Base-by-base conservation (phyloP, 2,329 filamentous ascomycete species). In the Phialemoniopsis sp. region DNA sequence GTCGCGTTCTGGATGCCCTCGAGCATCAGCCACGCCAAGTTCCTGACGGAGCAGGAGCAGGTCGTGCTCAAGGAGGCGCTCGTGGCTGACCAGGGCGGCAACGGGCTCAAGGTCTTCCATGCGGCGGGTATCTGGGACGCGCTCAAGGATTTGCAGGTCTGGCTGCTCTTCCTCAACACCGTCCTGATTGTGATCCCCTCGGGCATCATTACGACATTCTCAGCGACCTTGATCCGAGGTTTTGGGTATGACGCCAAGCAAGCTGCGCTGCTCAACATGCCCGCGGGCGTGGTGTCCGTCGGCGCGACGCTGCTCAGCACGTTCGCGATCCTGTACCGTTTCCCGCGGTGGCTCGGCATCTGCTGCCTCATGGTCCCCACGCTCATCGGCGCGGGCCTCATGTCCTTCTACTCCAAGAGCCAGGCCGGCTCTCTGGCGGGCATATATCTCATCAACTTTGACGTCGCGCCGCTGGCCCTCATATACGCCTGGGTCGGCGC, bases 381-480 rank as follows among this genome's bases (percentile, higher is more conserved):
- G 21, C 21, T 68, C 29, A 53, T 70, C 7, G 70, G 70, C 8
- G 68, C 67, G 12, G 66, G 63, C 1, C 50, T 73, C 21, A 71
- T 75, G 68, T 74, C 71, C 0, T 74, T 73, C 46, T 52, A 71
- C 10, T 52, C 57, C 2, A 56, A 50, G 26, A 67, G 73, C 44
- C 63, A 62, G 26, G 54, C 62, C 1, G 73, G 71, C 4, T 58
- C 64, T 7, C 57, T 73, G 13, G 66, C 60, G 4, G 67, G 67
- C 13, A 66, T 72, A 36, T 73, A 72, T 47, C 57, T 72, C 3
- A 65, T 73, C 44, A 72, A 72, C 37, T 66, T 66, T 13, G 67
- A 72, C 4, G 63, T 68, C 5, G 64, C 65, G 1, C 65, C 66
- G 0, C 43, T 70, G 29, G 54, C 63, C 5, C 50, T 71, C 31